Base-by-base conservation (phyloP, 352 stramenopile species). In the Globisporangium solare region DNA sequence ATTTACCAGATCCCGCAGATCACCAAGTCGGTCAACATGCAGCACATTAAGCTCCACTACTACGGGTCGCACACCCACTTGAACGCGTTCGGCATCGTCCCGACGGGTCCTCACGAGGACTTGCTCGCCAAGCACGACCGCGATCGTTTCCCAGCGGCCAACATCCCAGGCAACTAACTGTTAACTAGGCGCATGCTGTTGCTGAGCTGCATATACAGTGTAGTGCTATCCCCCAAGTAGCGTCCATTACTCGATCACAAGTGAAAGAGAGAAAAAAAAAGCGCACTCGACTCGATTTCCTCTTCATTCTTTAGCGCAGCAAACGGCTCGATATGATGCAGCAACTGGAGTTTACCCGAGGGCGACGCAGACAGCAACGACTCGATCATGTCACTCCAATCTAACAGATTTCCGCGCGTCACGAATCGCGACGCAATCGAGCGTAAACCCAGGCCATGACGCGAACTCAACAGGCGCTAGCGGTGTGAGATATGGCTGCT, bases 1-100 rank as follows among this genome's bases (percentile, higher is more conserved):
- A 89, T 98, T 51, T 99, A 98, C 74, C 93, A 98, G 70, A 92
- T 96, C 58, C 77, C 82, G 37, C 86, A 75, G 11, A 80, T 99
- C 47, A 67, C 79, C 45, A 79, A 83, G 45, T 89, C 89, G 20
- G 79, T 98, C 40, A 88, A 98, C 68, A 98, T 99, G 85, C 73
- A 97, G 47, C 94, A 99, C 63, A 98, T 99, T 71, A 98, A 98
- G 76, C 70, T 86, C 21, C 95, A 99, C 75, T 99, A 99, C 75
- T 99, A 96, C 68, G 89, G 80, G 31, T 97, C 83, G 18, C 95
- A 99, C 74, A 91, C 89, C 41, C 74, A 89, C 50, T 77, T 98
- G 22, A 99, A 99, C 76, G 64, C 81, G 39, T 98, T 88, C 51
- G 91, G 88, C 42, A 97, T 99, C 66, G 76, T 99, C 40, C 93